Conservation (phyloP, 768 basidiomycete species). For the Naganishia kalamii region DNA sequence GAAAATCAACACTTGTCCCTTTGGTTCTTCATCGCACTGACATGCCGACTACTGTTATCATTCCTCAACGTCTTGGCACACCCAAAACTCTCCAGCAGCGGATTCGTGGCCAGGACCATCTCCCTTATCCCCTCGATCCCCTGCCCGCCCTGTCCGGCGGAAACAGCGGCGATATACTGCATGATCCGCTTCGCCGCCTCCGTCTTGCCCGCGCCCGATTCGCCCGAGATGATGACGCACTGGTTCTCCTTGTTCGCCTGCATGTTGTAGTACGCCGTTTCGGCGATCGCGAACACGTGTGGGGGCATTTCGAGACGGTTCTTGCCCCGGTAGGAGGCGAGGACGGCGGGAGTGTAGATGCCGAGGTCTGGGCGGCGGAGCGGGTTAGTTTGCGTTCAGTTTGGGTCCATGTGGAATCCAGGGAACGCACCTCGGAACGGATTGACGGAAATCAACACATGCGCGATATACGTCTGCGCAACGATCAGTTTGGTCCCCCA, state of each 20-base stretch:
- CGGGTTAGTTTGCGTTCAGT: conserved; percentile 23
- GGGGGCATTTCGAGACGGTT: conserved; percentile 96
- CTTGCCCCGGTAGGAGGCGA: conserved; percentile 85
- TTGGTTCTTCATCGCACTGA: conserved; percentile 50
- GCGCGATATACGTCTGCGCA: conserved; percentile 81
- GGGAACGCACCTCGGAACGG: conserved; percentile 65
- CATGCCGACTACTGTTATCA: conserved; percentile 97
- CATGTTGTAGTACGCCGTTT: conserved; percentile 98
- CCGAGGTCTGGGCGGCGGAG: conserved; percentile 73
- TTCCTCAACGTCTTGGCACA: conserved; percentile 98
- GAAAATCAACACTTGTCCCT: not conserved
- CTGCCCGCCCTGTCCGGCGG: conserved; percentile 59
- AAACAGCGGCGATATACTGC: conserved; percentile 98
- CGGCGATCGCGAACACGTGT: conserved; percentile 95
- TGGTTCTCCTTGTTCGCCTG: conserved; percentile 98
- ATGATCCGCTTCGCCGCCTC: conserved; percentile 99
- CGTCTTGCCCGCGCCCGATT: conserved; percentile 98
- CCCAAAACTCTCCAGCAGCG: conserved; percentile 92
- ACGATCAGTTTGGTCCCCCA: not conserved
- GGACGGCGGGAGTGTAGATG: conserved; percentile 87
- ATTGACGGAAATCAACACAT: conserved; percentile 97
- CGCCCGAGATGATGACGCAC: conserved; percentile 98
- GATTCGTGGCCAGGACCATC: conserved; percentile 98
- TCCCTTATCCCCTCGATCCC: conserved; percentile 98
- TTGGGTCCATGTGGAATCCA: conserved; percentile 49